Conservation (phyloP, 1,139 yeast genomes). For the Spathaspora sp. region DNA sequence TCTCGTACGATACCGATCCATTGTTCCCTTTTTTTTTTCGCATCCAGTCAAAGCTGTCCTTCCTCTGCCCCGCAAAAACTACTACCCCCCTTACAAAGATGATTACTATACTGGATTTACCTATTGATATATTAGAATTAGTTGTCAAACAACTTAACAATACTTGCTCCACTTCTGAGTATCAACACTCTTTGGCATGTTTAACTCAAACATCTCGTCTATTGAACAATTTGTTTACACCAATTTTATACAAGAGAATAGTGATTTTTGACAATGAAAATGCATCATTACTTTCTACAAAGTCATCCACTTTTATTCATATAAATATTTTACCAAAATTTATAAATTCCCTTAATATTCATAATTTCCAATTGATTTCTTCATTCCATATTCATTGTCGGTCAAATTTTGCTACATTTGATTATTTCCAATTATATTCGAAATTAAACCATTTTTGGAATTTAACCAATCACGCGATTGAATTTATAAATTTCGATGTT, state of each 20-base stretch:
- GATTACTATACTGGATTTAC: constrained; percentile 4
- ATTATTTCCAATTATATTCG: constrained; percentile 11
- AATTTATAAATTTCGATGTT: constrained; percentile 15
- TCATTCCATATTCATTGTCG: constrained; percentile 14
- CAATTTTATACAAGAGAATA: constrained; percentile 11
- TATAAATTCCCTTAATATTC: constrained; percentile 6
- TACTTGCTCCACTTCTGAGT: background rate
- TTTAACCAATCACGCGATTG: constrained; percentile 10
- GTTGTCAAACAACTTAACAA: background rate
- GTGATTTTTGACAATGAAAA: constrained; percentile 14
- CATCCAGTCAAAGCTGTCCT: background rate
- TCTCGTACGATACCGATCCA: background rate
- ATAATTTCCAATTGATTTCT: constrained; percentile 11
- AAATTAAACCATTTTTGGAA: constrained; percentile 12
- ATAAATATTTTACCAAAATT: constrained; percentile 8
- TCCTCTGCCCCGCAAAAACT: background rate
- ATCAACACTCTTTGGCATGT: constrained; percentile 6
- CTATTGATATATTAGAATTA: constrained; percentile 5
- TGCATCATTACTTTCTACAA: constrained; percentile 5
- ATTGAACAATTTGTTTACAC: constrained; percentile 10
- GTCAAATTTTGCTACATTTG: constrained; percentile 13
- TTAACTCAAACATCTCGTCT: constrained; percentile 9
- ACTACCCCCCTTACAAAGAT: background rate
- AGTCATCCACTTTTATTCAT: constrained; percentile 9
- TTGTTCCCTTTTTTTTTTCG: background rate